Base-by-base conservation (phyloP, 1,284 basidiomycete genomes). In the Porogramme epimiltina region DNA sequence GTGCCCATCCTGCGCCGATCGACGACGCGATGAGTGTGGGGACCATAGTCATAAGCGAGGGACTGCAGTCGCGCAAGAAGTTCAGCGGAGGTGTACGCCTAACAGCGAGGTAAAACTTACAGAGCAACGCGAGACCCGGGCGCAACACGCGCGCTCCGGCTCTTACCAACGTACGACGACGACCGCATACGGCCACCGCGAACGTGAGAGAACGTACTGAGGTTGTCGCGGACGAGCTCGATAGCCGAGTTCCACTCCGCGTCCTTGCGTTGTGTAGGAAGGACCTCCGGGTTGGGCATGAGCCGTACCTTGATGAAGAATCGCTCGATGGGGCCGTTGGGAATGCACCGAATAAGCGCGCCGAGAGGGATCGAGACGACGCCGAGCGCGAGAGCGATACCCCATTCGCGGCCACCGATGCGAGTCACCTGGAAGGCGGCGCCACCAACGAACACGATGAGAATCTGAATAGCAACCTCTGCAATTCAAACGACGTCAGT, bases 401-500 rank as follows among this genome's bases (percentile, higher is more conserved):
- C 95, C 97, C 97, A 99, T 70, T 97, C 93, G 37, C 82, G 83
- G 25, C 88, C 91, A 45, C 74, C 73, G 47, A 98, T 85, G 4
- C 68, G 77, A 1, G 83, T 87, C n/a, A 98, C 96, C 63, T 89
- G 85, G 79, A 99, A 98, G 0, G 95, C 95, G 3, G 89, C 81
- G 26, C 92, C 91, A 51, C 95, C 96, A 47, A 98, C 80, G 64
- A 94, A 94, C 54, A 98, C 88, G 59, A 99, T 96, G 50, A 96
- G 63, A 46, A 95, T 70, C 70, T 99, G 96, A 39, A 90, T 81
- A 19, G 77, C 91, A 61, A 97, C 80, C 83, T 95, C 91, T 95
- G 67, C 24, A 55, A 38, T n/a, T n/a, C n/a, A 44, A 46, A 20
- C 13, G 50, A 19, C 48, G 42, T 25, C 38, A 3, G 38, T 50